Evolutionary conservation across 148 eudicot species (phyloP), one percentile per base, ranked within the genome.

Genomic region (Camellia japonica): DNA sequence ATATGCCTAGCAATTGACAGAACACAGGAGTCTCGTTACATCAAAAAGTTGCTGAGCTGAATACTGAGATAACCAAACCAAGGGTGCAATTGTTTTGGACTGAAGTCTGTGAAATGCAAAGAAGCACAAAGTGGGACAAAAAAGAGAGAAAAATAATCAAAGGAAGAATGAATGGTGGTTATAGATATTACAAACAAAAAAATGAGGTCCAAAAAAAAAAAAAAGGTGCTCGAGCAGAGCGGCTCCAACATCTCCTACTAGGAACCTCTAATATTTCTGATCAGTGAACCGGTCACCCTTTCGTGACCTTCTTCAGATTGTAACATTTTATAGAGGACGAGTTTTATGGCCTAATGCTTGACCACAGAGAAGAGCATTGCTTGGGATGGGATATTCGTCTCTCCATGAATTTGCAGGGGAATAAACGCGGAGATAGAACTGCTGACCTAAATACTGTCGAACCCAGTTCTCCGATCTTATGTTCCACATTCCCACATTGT

Each of bases 401-500:
- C 92, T 89, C 84, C 83, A 80, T 7, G 92, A 89, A 64, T 75
- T 80, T 2, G 74, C 87, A 5, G 92, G 87, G 10, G 94, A 83
- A 63, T 89, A 89, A 16, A 91, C 92, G 0, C 94, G 90, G 66
- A 91, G 88, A 69, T 91, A 91, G 78, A 90, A 90, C 80, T 89
- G 93, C 72, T 90, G 91, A 7, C 93, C 93, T 63, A 90, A 77
- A 79, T 91, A 91, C 65, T 85, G 90, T 19, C 92, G 83, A 60
- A 86, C 90, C 94, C 94, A 91, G 82, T 87, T 89, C 80, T 87
- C 88, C 3, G 94, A 89, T 78, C 94, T 83, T 42, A 89, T 51
- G 55, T 89, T 89, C 92, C 94, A 87, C 91, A 91, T 91, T 69
- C 93, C 93, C 44, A 90, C 93, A 74, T 90, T 90, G 87, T 88